Conservation (phyloP, 139 green algal genomes). For the Chlorella ohadii region DNA sequence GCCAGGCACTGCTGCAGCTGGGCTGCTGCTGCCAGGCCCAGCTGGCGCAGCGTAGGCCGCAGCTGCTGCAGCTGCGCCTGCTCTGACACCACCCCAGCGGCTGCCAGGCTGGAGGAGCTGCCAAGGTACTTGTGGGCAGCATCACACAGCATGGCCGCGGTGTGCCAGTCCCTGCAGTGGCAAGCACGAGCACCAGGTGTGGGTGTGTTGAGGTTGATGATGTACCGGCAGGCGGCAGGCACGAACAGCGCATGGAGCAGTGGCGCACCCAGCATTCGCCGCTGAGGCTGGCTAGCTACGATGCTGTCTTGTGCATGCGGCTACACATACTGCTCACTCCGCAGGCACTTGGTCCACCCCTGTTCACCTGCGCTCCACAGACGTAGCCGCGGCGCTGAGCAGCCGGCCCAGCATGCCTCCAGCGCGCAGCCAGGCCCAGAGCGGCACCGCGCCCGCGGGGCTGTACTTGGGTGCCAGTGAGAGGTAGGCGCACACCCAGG, state of each 20-base stretch:
- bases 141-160: conserved; percentile 4
- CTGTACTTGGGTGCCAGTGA: conserved; percentile 3
- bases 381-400: not conserved
- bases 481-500: conserved; percentile 7
- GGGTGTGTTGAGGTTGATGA: not conserved
- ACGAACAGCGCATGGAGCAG: not conserved
- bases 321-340: too few relatives aligned
- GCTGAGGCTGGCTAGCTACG: too few relatives aligned
- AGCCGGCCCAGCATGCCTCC: not conserved
- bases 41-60: conserved; percentile 1
- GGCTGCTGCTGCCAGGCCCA: not conserved
- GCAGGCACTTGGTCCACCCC: not conserved
- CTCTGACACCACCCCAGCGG: not conserved
- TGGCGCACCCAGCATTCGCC: too few relatives aligned
- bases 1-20: not conserved
- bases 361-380: not conserved
- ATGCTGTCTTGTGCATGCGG: too few relatives aligned
- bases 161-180: conserved; percentile 17
- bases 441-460: not conserved
- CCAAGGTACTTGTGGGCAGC: not conserved
- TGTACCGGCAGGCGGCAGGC: not conserved
- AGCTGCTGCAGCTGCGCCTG: conserved; percentile 6
- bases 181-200: not conserved
- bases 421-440: conserved; percentile 7
- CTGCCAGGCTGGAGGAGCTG: not conserved